Evolutionary conservation across 352 stramenopile species (phyloP).

Genomic region (Phytophthora capsici): DNA sequence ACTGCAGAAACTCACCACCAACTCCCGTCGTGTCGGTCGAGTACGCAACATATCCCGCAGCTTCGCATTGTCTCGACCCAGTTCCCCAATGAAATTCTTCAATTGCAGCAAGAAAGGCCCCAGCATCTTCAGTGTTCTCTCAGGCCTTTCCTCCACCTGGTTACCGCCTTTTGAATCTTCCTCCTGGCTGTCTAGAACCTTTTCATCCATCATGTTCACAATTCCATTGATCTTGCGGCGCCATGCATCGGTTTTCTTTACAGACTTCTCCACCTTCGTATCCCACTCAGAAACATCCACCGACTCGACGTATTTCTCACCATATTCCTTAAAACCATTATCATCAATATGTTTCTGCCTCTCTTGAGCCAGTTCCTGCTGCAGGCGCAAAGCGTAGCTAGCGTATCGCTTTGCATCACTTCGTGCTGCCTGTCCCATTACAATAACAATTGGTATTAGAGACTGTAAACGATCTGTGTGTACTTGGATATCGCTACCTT

Average conservation of each 20-base stretch:
- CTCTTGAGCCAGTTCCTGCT: constrained; percentile 42
- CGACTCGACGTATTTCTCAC: background rate
- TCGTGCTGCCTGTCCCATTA: constrained; percentile 23
- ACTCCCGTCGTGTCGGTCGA: constrained; percentile 34
- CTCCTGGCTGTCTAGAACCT: background rate
- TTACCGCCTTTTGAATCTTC: constrained; percentile 4
- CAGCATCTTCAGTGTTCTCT: constrained; percentile 12
- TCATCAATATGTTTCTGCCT: constrained; percentile 16
- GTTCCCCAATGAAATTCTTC: constrained; percentile 23
- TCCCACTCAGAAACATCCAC: constrained; percentile 12
- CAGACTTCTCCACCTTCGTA: constrained; percentile 20
- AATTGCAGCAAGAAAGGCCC: constrained; percentile 33
- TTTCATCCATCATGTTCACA: constrained; percentile 13
- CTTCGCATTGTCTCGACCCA: constrained; percentile 38
- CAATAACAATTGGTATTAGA: background rate
- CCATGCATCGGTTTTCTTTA: constrained; percentile 17
- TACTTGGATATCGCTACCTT: constrained; percentile 15
- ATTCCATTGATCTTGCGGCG: constrained; percentile 29
- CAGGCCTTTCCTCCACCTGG: constrained; percentile 5
- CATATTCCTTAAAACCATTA: constrained; percentile 7
- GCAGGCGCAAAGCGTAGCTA: constrained; percentile 34
- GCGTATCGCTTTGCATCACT: constrained; percentile 48
- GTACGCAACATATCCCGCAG: constrained; percentile 36
- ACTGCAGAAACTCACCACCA: constrained; percentile 22
- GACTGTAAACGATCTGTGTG: background rate